Evolutionary conservation across 225 moss, liverwort and hornwort genomes (phyloP).

Genomic region (Bryum argenteum): DNA sequence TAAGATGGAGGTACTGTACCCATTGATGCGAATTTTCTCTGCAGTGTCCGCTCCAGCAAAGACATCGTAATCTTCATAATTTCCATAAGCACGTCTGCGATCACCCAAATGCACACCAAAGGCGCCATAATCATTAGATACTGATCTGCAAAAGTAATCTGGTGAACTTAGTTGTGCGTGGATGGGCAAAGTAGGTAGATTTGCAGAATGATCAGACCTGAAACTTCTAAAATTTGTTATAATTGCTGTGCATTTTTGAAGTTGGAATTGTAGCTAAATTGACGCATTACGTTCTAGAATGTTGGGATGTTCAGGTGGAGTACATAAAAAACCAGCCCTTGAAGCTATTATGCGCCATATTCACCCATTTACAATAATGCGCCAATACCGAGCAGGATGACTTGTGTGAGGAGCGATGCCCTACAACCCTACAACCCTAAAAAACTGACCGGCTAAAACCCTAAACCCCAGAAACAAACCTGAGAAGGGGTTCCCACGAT

Average conservation of each 20-base stretch:
- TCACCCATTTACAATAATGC: not conserved
- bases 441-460: not conserved
- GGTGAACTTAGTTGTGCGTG: too few relatives aligned
- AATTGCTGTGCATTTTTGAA: too few relatives aligned
- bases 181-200: too few relatives aligned
- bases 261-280: too few relatives aligned
- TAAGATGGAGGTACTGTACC: conserved; percentile 29
- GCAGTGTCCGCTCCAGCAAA: conserved; percentile 63
- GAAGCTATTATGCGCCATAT: not conserved
- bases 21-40: conserved; percentile 57
- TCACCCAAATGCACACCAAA: conserved; percentile 2
- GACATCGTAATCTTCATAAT: conserved; percentile 66
- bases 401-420: not conserved
- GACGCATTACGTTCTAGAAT: too few relatives aligned
- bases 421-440: conserved; percentile 18
- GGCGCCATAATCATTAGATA: not conserved
- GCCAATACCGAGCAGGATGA: too few relatives aligned
- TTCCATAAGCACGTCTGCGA: conserved; percentile 61
- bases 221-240: too few relatives aligned
- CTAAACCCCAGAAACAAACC: conserved; percentile 23
- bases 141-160: too few relatives aligned
- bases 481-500: conserved; percentile 40
- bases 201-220: too few relatives aligned
- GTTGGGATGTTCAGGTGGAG: too few relatives aligned
- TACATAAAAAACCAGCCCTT: too few relatives aligned